phyloP scores from a whole-genome alignment of 768 basidiomycete species.

The Boletus eberwhitei region DNA sequence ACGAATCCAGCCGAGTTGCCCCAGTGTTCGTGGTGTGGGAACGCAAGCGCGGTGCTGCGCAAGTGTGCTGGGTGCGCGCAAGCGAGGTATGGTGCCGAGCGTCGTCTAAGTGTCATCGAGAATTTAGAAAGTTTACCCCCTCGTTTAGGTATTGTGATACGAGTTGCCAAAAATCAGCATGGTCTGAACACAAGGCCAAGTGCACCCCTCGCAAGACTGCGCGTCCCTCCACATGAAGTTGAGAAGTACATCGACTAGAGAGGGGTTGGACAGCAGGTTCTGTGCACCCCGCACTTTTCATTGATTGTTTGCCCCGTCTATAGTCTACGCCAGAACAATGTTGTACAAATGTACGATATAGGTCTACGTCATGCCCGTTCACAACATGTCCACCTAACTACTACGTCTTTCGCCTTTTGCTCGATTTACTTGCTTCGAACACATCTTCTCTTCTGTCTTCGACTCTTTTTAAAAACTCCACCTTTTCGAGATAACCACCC shows the following conservation, averaged over 20 bases:
- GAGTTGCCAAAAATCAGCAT: conserved; percentile 15
- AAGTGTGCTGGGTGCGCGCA: conserved; percentile 48
- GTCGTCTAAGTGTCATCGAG: background rate
- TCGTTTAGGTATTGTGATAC: conserved; percentile 11
- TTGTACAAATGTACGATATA: conserved; percentile 10
- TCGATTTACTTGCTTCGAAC: conserved; percentile 52
- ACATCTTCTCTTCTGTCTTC: conserved; percentile 66
- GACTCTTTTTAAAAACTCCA: conserved; percentile 78
- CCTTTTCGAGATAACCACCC: conserved; percentile 81
- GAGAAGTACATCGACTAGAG: background rate
- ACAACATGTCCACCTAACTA: conserved; percentile 6
- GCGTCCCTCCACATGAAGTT: background rate
- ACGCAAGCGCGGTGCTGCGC: conserved; percentile 54
- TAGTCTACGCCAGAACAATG: background rate
- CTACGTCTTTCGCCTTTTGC: conserved; percentile 44
- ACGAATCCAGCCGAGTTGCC: conserved; percentile 51
- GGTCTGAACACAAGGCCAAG: conserved; percentile 14
- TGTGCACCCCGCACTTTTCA: background rate
- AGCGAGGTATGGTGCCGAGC: conserved; percentile 31
- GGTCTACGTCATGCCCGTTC: background rate
- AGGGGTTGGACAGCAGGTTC: background rate
- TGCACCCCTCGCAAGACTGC: conserved; percentile 7
- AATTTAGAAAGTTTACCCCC: background rate
- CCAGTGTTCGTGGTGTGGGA: conserved; percentile 60
- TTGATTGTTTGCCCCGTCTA: background rate